Percentiles rank a stretch among this genome's conserved stretches.
Evolutionary conservation across 1,284 basidiomycete species (phyloP).

Genomic region (Sporisorium iseilematis-ciliati): DNA sequence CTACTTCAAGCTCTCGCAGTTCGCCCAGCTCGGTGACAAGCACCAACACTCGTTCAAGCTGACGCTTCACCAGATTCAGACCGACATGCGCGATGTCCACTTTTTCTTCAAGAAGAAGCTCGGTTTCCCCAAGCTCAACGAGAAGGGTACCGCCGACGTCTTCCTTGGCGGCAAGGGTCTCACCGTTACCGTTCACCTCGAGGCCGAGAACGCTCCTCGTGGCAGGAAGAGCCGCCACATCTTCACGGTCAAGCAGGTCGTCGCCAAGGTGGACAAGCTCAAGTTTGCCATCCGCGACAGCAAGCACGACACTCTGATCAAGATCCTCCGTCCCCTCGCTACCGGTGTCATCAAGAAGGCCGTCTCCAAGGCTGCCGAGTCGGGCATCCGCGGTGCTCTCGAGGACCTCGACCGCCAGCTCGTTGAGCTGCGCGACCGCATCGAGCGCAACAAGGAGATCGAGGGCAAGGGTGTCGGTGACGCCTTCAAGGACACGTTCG

Average conservation of each 20-base stretch:
- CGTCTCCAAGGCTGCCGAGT: slow-evolving; percentile 84
- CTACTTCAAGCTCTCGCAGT: slow-evolving; percentile 78
- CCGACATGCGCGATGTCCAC: slow-evolving; percentile 90
- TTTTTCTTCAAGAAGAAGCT: slow-evolving; percentile 76
- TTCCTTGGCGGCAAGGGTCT: slow-evolving; percentile 84
- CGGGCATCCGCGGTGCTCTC: slow-evolving; percentile 82
- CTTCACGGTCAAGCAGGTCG: slow-evolving; percentile 82
- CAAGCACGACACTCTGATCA: slow-evolving; percentile 92
- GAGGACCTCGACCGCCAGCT: slow-evolving; percentile 90
- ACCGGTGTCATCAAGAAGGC: slow-evolving; percentile 84
- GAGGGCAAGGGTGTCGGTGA: slow-evolving; percentile 53
- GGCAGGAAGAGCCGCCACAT: slow-evolving; percentile 72
- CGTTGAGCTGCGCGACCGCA: slow-evolving; percentile 80
- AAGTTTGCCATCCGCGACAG: slow-evolving; percentile 90
- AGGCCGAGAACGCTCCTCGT: slow-evolving; percentile 74
- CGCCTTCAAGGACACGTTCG: slow-evolving; percentile 78
- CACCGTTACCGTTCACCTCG: slow-evolving; percentile 73
- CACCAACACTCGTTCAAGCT: slow-evolving; percentile 65
- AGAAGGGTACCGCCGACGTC: slow-evolving; percentile 93
- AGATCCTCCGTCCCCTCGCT: slow-evolving; percentile 75
- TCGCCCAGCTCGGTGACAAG: slow-evolving; percentile 54
- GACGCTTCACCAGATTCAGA: slow-evolving; percentile 81
- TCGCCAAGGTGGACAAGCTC: slow-evolving; percentile 84
- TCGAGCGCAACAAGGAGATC: slow-evolving; percentile 72
- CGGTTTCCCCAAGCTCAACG: slow-evolving; percentile 83